A percentile compares a stretch with the other conserved stretches of the same genome.
These are phyloP conservation scores for Leishmania mexicana DNA, from an alignment of 208 protist genomes.

Conservation along the genomic window DNA sequence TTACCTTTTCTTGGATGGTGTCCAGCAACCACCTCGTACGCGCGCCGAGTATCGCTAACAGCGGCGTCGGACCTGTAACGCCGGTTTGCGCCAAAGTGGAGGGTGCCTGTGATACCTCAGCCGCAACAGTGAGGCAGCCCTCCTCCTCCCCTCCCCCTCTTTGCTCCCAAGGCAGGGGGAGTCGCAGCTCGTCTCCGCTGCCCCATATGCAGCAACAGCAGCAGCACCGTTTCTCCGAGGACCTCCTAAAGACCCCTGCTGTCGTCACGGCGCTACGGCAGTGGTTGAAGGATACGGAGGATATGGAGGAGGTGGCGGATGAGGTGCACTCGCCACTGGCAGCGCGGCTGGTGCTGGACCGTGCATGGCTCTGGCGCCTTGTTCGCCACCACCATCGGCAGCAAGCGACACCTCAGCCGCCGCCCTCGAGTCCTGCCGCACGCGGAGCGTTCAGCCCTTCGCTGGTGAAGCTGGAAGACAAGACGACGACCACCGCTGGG, in stretches of 20 bases:
- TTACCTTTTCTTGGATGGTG: constrained; percentile 18
- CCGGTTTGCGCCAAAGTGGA: constrained; percentile 1
- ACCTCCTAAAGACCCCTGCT: constrained; percentile 1
- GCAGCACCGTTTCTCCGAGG: not conserved
- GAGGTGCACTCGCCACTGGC: constrained; percentile 29
- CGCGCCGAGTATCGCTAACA: constrained; percentile 8
- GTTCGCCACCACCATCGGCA: not conserved
- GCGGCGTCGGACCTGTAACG: not conserved
- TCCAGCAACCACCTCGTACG: constrained; percentile 29
- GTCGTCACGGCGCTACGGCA: constrained; percentile 14
- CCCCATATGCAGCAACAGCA: not conserved
- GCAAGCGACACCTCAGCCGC: not conserved
- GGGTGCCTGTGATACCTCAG: not conserved
- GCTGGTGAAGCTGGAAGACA: not conserved
- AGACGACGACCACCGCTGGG: not conserved
- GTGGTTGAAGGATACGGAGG: constrained; percentile 28
- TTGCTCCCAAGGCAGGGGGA: not conserved
- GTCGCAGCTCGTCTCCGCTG: not conserved
- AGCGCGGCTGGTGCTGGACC: constrained; percentile 27
- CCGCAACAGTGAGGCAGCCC: not conserved
- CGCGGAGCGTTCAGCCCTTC: not conserved
- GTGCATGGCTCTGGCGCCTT: constrained; percentile 18
- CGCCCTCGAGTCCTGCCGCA: not conserved
- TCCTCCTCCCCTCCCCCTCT: constrained; percentile 1
- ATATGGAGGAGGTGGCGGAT: constrained; percentile 24